Base-by-base conservation (phyloP, 2,329 filamentous ascomycete species). In the Fonsecaea multimorphosa region DNA sequence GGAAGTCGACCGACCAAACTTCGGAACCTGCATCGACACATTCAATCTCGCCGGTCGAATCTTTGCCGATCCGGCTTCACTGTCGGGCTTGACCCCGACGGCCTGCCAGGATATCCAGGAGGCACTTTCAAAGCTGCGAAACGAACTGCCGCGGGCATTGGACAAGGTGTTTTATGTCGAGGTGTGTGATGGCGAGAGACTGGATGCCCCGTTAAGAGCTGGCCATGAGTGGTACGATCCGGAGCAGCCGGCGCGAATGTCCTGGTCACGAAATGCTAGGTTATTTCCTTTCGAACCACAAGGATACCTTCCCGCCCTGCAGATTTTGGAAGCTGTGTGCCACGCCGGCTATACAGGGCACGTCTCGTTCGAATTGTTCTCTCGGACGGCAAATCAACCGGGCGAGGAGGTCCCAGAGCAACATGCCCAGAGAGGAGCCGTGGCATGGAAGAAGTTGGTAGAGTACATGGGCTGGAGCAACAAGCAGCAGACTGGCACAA, bases 21-120 rank as follows among this genome's bases (percentile, higher is more conserved):
- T 93, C 73, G 91, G 91, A 7, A 80, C 92, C 46, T 92, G 90
- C 73, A 81, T 93, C 27, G 91, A 93, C 76, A 91, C 88, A 0
- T 93, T 92, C 79, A 91, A 93, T 76, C 89, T 93, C 65, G 86
- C 89, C 0, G 90, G 86, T 0, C 79, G 87, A 5, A 85, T 91
- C 65, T 93, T 86, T 70, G 91, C 88, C 0, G 90, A 93, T 72
- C 91, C 90, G 0, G 76, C 85, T 0, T 76, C 82, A 0, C 69
- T 78, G 0, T 79, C 79, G 0, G 86, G 89, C 2, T 82, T 82
- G 69, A 85, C 80, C 0, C 69, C 77, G 0, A 80, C 86, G 66
- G 88, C 86, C 7, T 85, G 89, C 1, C 77, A 79, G 4, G 84
- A 82, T 0, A 81, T 90, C 1, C 74, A 76, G 7, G 78, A 79